These are phyloP conservation scores for Debaryomycetaceae sp. DNA, from an alignment of 1,139 yeast species.

Conservation along the genomic window DNA sequence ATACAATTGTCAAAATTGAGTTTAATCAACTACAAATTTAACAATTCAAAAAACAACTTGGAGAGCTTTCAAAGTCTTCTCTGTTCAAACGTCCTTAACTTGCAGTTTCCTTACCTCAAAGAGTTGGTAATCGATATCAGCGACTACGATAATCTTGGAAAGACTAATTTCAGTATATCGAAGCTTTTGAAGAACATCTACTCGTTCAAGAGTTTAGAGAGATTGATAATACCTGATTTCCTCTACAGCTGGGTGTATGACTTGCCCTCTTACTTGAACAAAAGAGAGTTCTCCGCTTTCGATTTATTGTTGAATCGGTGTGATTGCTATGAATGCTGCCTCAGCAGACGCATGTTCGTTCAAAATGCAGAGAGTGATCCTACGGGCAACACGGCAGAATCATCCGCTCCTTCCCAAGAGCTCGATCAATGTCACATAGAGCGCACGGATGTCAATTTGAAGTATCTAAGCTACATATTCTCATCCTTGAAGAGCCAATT, in stretches of 20 bases:
- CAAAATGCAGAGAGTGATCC: not conserved
- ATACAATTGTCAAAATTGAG: slow-evolving; percentile 15
- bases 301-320: slow-evolving; percentile 20
- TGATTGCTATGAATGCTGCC: slow-evolving; percentile 15
- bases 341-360: slow-evolving; percentile 13
- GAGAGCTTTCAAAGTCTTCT: slow-evolving; percentile 17
- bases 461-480: slow-evolving; percentile 18
- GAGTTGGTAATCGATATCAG: slow-evolving; percentile 19
- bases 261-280: slow-evolving; percentile 10
- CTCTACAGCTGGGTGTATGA: slow-evolving; percentile 21
- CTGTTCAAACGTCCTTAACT: slow-evolving; percentile 10
- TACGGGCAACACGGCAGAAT: not conserved
- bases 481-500: slow-evolving; percentile 19
- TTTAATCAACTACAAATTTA: slow-evolving; percentile 22
- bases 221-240: slow-evolving; percentile 22
- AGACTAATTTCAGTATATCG: slow-evolving; percentile 7
- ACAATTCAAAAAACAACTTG: slow-evolving; percentile 15
- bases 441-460: slow-evolving; percentile 10
- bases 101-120: slow-evolving; percentile 10
- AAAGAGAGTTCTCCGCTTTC: slow-evolving; percentile 7
- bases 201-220: slow-evolving; percentile 9
- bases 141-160: slow-evolving; percentile 16
- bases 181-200: slow-evolving; percentile 8
- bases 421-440: not conserved
- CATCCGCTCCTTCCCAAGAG: not conserved